These are phyloP conservation scores for Yarrowia bubula DNA, from an alignment of 805 yeast species.

Conservation along the genomic window DNA sequence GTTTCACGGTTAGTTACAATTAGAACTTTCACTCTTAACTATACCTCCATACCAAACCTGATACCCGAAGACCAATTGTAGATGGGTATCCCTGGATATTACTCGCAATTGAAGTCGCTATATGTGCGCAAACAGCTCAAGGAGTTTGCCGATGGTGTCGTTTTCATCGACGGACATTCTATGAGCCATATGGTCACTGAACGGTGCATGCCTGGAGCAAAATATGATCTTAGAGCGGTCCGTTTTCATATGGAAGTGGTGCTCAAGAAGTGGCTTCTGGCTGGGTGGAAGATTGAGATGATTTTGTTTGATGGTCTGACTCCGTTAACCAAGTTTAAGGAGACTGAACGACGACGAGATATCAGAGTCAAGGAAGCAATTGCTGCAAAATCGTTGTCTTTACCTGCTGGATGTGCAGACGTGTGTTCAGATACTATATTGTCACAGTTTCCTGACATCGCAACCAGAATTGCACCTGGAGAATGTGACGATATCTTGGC, in stretches of 20 bases:
- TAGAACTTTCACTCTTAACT: not conserved
- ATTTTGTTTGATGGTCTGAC: conserved; percentile 12
- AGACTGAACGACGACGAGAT: conserved; percentile 2
- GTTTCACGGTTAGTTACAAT: too few relatives aligned
- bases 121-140: conserved; percentile 15
- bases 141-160: not conserved
- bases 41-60: not conserved
- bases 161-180: conserved; percentile 18
- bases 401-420: conserved; percentile 6
- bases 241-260: not conserved
- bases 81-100: conserved; percentile 23
- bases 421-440: conserved; percentile 14
- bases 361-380: not conserved
- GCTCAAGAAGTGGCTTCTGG: not conserved
- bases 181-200: conserved; percentile 21
- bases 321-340: conserved; percentile 1
- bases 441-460: not conserved
- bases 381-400: not conserved
- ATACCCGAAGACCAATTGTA: not conserved
- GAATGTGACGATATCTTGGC: conserved; percentile 16
- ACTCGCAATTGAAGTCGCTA: conserved; percentile 11
- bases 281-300: conserved; percentile 15
- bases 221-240: conserved; percentile 1
- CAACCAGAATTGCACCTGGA: conserved; percentile 3
- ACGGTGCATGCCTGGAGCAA: conserved; percentile 3